These are phyloP conservation scores for Aspergillus clavatus DNA, from an alignment of 2,329 filamentous ascomycete genomes.

Conservation along the genomic window DNA sequence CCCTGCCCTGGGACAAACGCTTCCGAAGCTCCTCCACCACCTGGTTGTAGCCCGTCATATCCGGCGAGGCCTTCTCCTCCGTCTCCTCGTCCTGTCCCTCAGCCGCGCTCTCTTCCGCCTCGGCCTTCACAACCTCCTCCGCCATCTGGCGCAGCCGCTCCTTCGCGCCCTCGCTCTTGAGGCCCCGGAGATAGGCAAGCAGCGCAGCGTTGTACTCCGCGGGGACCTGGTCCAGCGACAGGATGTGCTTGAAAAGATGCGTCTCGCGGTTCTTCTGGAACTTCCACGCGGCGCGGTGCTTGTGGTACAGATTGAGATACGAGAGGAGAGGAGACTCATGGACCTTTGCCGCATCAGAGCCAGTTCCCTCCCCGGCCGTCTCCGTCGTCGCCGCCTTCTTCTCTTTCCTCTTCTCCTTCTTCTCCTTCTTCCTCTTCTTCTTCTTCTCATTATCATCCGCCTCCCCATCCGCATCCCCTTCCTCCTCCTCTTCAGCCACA, in stretches of 20 bases:
- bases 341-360: slow-evolving; percentile 12
- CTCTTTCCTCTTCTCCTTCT: slow-evolving; percentile 26
- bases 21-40: slow-evolving; percentile 49
- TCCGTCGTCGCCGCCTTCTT: slow-evolving; percentile 31
- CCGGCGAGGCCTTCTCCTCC: slow-evolving; percentile 12
- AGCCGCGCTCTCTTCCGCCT: slow-evolving; percentile 38
- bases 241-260: slow-evolving; percentile 75
- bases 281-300: slow-evolving; percentile 71
- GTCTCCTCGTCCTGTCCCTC: slow-evolving; percentile 9
- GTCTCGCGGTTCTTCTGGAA: slow-evolving; percentile 94
- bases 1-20: slow-evolving; percentile 21
- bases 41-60: slow-evolving; percentile 39
- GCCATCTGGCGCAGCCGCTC: slow-evolving; percentile 62
- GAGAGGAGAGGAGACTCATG: slow-evolving; percentile 56
- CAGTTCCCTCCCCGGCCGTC: slow-evolving; percentile 19
- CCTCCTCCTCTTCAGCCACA: slow-evolving; percentile 48
- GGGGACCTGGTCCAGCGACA: slow-evolving; percentile 68
- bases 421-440: slow-evolving; percentile 21
- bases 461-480: slow-evolving; percentile 50
- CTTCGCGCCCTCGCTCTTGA: slow-evolving; percentile 69
- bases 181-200: slow-evolving; percentile 70
- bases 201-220: slow-evolving; percentile 64
- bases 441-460: slow-evolving; percentile 38
- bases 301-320: slow-evolving; percentile 74
- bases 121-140: slow-evolving; percentile 49